Percentiles rank a stretch among this genome's conserved stretches.
Evolutionary conservation across 228 moss, liverwort and hornwort genomes (phyloP).

Genomic region (Sphagnum magellanicum): DNA sequence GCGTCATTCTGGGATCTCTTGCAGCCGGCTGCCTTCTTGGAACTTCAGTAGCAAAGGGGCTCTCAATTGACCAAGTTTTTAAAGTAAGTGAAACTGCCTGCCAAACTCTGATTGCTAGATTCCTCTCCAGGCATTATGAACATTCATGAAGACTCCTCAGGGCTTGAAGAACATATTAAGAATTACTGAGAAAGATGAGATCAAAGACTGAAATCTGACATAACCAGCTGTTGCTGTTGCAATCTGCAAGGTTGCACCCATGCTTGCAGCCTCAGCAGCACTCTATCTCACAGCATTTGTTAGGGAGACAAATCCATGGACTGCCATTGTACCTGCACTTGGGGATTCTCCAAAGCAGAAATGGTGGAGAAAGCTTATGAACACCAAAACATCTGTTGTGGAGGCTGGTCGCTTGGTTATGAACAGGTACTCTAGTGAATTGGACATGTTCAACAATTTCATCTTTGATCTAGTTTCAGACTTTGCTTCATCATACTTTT

Average conservation of each 20-base stretch:
- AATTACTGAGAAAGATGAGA: too few species aligned
- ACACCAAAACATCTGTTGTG: constrained; percentile 1
- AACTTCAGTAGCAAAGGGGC: constrained; percentile 9
- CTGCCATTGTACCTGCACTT: not conserved
- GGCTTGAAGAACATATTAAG: too few species aligned
- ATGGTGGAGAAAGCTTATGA: constrained; percentile 3
- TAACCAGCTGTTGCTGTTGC: too few species aligned
- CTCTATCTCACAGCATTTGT: constrained; percentile 10
- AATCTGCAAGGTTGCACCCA: constrained; percentile 6
- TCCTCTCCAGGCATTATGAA: too few species aligned
- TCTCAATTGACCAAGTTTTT: constrained; percentile 12
- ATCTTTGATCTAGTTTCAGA: not conserved
- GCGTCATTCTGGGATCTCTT: constrained; percentile 11
- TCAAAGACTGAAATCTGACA: too few species aligned
- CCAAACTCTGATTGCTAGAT: not conserved
- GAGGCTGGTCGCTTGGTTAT: constrained; percentile 5
- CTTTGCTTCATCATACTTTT: not conserved
- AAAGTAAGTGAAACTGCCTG: constrained; percentile 15
- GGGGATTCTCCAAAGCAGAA: constrained; percentile 1
- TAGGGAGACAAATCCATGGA: constrained; percentile 20
- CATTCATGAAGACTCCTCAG: not conserved
- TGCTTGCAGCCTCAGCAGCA: not conserved
- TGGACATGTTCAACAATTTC: not conserved
- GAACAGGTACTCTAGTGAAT: constrained; percentile 1
- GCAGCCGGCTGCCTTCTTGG: constrained; percentile 16